phyloP scores from a whole-genome alignment of 2,329 filamentous ascomycete species.

The Calonectria honghensis region DNA sequence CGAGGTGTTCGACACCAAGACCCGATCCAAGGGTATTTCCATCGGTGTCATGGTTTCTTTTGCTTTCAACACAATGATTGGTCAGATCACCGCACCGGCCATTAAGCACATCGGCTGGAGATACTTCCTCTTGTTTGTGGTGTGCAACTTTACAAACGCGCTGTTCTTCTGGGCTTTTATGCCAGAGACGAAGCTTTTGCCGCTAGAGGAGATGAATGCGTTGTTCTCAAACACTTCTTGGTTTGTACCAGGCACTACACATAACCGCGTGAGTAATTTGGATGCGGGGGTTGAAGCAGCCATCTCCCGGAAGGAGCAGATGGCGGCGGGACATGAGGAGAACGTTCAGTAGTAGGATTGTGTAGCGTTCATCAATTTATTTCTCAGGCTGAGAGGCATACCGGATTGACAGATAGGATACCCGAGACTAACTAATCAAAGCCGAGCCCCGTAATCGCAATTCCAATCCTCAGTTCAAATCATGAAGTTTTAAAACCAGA shows the following conservation, averaged over 20 bases:
- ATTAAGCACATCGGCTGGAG: conserved; percentile 63
- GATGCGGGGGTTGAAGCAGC: conserved; percentile 26
- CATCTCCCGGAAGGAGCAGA: conserved; percentile 24
- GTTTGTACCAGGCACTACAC: conserved; percentile 15
- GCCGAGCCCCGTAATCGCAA: too few species aligned
- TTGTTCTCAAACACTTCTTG: conserved; percentile 65
- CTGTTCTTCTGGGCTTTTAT: conserved; percentile 78
- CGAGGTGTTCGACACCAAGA: conserved; percentile 85
- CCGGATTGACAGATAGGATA: too few species aligned
- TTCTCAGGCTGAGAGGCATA: neutral
- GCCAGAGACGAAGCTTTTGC: conserved; percentile 78
- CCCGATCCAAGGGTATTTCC: conserved; percentile 82
- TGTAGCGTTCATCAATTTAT: neutral
- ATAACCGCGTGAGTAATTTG: conserved; percentile 19
- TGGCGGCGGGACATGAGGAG: neutral
- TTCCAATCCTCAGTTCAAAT: too few species aligned
- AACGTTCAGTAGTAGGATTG: neutral
- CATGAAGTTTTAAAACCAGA: too few species aligned
- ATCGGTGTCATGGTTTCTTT: conserved; percentile 83
- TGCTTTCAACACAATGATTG: conserved; percentile 85
- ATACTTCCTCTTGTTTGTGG: conserved; percentile 64
- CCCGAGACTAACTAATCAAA: too few species aligned
- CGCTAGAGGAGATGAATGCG: conserved; percentile 81
- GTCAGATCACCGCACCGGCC: conserved; percentile 71
- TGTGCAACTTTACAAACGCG: conserved; percentile 56